phyloP scores from a whole-genome alignment of 768 basidiomycete species.

The Serendipita sp. region DNA sequence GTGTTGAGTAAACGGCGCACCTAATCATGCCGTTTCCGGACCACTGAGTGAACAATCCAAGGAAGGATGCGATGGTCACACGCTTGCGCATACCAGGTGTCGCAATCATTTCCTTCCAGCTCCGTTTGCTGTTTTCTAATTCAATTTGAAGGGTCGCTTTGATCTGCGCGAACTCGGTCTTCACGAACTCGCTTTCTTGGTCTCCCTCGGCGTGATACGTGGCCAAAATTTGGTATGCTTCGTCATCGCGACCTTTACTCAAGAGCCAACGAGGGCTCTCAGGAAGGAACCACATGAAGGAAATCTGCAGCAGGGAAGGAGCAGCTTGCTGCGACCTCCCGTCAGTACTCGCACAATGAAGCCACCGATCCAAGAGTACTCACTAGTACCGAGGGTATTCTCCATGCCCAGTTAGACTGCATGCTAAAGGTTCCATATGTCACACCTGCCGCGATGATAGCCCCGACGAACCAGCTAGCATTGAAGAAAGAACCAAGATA shows the following conservation, averaged over 20 bases:
- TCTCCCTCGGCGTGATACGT: conserved; percentile 45
- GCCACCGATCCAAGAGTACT: background rate
- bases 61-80: conserved; percentile 30
- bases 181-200: conserved; percentile 32
- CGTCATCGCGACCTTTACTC: conserved; percentile 33
- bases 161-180: conserved; percentile 41
- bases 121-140: conserved; percentile 28
- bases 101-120: conserved; percentile 30
- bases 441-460: conserved; percentile 16
- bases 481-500: conserved; percentile 9
- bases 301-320: conserved; percentile 36
- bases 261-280: conserved; percentile 50
- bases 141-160: conserved; percentile 38
- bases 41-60: conserved; percentile 7
- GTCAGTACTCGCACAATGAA: background rate
- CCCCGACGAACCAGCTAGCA: conserved; percentile 8
- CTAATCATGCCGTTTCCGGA: background rate
- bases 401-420: conserved; percentile 40
- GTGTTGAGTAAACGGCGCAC: background rate
- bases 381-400: conserved; percentile 42
- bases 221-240: conserved; percentile 31
- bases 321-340: conserved; percentile 23
- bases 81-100: conserved; percentile 37
- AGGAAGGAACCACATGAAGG: conserved; percentile 26
- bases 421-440: background rate